A percentile compares a stretch with the other conserved stretches of the same genome.
Evolutionary conservation across 1,284 basidiomycete genomes (phyloP).

Genomic region (Gomphus bonarii): DNA sequence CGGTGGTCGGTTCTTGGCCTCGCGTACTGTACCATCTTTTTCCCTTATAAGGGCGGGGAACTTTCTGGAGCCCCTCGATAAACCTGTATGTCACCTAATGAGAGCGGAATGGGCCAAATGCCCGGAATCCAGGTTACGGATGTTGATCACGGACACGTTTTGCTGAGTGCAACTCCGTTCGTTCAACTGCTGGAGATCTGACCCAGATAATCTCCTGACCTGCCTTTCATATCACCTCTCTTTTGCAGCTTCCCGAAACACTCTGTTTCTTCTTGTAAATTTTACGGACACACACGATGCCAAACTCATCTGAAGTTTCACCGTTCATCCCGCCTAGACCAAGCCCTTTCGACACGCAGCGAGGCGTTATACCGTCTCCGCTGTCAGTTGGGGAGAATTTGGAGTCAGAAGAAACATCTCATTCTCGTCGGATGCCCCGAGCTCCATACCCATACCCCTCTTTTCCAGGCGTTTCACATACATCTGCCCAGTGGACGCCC

Average conservation of each 20-base stretch:
- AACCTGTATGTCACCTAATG: background rate
- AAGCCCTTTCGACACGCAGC: background rate
- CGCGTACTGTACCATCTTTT: no score
- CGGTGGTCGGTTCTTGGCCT: no score
- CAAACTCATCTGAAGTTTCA: background rate
- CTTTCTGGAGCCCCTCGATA: no score
- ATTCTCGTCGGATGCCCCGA: background rate
- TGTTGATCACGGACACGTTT: background rate
- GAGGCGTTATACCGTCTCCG: background rate
- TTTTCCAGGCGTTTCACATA: background rate
- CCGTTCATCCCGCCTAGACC: background rate
- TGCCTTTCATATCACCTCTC: background rate
- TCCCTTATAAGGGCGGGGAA: no score
- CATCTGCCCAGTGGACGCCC: background rate
- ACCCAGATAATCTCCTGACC: background rate
- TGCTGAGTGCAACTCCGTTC: background rate
- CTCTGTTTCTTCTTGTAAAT: background rate
- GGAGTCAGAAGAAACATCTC: background rate
- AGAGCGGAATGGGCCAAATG: background rate
- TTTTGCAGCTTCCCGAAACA: background rate
- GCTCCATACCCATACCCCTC: background rate
- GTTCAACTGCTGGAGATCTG: background rate
- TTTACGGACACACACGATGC: background rate
- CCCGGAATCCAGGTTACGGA: background rate
- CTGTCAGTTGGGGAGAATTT: background rate